phyloP scores from a whole-genome alignment of 495 filamentous ascomycete species.

The Pyrenopolyporus hunteri region DNA sequence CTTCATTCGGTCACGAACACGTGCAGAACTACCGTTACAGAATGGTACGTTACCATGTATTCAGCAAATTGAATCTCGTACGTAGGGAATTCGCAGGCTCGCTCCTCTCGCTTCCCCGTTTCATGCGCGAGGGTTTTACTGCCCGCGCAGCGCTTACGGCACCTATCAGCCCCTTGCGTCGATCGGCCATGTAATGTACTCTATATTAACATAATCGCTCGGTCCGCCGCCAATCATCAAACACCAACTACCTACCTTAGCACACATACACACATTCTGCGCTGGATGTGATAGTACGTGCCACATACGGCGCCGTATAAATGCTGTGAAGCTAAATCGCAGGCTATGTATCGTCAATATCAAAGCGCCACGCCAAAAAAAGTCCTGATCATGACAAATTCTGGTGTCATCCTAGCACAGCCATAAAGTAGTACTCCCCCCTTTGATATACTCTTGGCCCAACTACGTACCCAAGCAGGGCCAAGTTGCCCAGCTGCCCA shows the following conservation, averaged over 20 bases:
- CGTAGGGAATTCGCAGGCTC: conserved; percentile 3
- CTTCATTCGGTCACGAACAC: no score
- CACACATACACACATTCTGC: no score
- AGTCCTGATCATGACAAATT: conserved; percentile 8
- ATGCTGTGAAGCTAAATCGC: no score
- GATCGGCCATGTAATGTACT: background rate
- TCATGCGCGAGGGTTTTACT: conserved; percentile 27
- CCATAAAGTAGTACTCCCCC: no score
- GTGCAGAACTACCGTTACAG: no score
- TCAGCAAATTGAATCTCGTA: no score
- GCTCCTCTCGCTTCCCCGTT: conserved; percentile 8
- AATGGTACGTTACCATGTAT: background rate
- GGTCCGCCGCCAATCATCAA: background rate
- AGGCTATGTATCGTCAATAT: background rate
- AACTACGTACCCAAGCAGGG: background rate
- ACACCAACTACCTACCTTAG: no score
- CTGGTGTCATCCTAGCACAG: background rate
- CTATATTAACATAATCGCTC: background rate
- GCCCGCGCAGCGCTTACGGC: background rate
- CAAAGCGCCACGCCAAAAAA: background rate
- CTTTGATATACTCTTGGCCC: no score
- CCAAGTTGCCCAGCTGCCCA: no score
- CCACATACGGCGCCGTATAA: no score
- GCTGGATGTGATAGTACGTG: no score
- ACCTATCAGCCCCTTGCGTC: conserved; percentile 5